Percentiles rank a stretch among this genome's conserved stretches.
Conservation (phyloP, 495 filamentous ascomycete genomes). For the Aspergillus sclerotioniger region DNA sequence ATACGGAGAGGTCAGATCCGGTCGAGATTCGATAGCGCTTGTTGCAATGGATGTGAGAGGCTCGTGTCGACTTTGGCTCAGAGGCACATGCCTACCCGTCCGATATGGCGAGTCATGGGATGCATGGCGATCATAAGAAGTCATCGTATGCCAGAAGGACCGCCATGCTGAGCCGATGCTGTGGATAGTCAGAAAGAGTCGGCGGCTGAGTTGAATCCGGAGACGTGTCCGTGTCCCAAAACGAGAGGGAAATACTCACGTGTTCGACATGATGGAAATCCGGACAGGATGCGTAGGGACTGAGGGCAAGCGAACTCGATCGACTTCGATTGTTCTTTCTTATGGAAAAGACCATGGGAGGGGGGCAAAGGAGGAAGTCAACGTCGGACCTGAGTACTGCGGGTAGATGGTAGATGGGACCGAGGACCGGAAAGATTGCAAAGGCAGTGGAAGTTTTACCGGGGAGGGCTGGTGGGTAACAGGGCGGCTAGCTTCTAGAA, state of each 20-base stretch:
- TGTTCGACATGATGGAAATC: slow-evolving; percentile 23
- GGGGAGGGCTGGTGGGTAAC: background rate
- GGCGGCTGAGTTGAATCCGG: background rate
- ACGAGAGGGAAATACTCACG: slow-evolving; percentile 18
- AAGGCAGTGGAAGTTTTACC: background rate
- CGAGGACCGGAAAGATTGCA: background rate
- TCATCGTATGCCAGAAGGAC: slow-evolving; percentile 97
- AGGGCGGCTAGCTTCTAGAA: slow-evolving; percentile 9
- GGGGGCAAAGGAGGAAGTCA: background rate
- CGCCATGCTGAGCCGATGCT: slow-evolving; percentile 65
- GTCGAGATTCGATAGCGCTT: slow-evolving; percentile 72
- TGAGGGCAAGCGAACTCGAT: background rate
- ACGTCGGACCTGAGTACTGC: background rate
- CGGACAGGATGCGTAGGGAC: background rate
- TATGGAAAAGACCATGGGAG: background rate
- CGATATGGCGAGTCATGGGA: slow-evolving; percentile 83
- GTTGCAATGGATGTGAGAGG: slow-evolving; percentile 75
- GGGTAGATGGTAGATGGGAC: background rate
- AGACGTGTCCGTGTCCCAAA: background rate
- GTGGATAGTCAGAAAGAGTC: slow-evolving; percentile 12
- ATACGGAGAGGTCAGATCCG: slow-evolving; percentile 72
- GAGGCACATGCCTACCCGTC: slow-evolving; percentile 74
- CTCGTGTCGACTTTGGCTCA: slow-evolving; percentile 67
- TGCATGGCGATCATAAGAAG: slow-evolving; percentile 73
- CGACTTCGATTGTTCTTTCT: background rate